Conservation (phyloP, 2,329 filamentous ascomycete species). For the Diaporthe sp. region DNA sequence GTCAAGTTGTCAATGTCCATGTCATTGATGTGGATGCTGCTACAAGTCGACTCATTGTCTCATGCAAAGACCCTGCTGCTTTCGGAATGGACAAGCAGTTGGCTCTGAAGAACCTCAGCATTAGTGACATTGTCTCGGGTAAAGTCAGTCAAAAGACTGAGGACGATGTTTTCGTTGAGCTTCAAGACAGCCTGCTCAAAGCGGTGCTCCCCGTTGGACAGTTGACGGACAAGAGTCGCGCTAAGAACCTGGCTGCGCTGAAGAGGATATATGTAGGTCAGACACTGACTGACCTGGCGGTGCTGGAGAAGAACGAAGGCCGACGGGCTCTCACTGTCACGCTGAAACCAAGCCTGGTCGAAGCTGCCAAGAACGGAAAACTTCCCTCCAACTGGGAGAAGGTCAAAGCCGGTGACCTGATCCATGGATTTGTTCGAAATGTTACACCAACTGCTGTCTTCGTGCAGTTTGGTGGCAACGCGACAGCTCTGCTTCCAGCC, state of each 20-base stretch:
- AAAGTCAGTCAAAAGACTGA: slow-evolving; percentile 86
- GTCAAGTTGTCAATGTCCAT: slow-evolving; percentile 92
- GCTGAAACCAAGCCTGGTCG: slow-evolving; percentile 86
- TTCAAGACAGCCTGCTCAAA: slow-evolving; percentile 80
- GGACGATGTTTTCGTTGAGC: slow-evolving; percentile 82
- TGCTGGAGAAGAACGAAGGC: slow-evolving; percentile 87
- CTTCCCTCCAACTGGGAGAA: slow-evolving; percentile 81
- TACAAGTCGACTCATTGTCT: slow-evolving; percentile 82
- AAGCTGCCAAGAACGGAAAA: slow-evolving; percentile 78
- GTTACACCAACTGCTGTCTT: slow-evolving; percentile 87
- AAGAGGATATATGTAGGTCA: slow-evolving; percentile 90
- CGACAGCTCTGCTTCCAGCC: slow-evolving; percentile 86
- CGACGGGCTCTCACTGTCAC: slow-evolving; percentile 83
- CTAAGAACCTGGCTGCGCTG: slow-evolving; percentile 82
- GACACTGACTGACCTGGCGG: slow-evolving; percentile 82
- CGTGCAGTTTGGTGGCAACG: slow-evolving; percentile 84
- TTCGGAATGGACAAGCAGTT: slow-evolving; percentile 83
- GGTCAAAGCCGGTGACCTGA: slow-evolving; percentile 75
- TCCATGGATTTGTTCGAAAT: slow-evolving; percentile 87
- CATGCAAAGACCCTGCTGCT: slow-evolving; percentile 89
- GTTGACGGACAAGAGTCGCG: slow-evolving; percentile 84
- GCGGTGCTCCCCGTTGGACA: slow-evolving; percentile 84
- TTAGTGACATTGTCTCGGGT: slow-evolving; percentile 82
- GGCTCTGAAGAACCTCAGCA: slow-evolving; percentile 79
- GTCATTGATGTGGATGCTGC: slow-evolving; percentile 85